phyloP scores from a whole-genome alignment of 2,329 filamentous ascomycete species.

The Cladorrhinum sp. region DNA sequence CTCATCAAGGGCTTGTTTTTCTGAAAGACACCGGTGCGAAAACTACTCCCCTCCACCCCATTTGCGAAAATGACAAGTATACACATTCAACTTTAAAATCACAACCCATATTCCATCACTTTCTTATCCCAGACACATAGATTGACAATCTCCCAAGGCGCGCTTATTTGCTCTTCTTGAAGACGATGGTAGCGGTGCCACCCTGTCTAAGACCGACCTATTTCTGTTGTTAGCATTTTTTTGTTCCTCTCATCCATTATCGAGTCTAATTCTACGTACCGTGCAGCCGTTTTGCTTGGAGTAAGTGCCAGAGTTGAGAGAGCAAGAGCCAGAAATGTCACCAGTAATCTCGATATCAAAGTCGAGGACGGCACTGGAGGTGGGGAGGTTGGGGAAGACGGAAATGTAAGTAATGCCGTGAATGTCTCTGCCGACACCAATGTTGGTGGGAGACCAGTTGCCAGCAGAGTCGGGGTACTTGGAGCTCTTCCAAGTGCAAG shows the following conservation, averaged over 20 bases:
- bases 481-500: slow-evolving; percentile 69
- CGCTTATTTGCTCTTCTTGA: slow-evolving; percentile 27
- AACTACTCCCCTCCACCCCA: background rate
- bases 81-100: slow-evolving; percentile 25
- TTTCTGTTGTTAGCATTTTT: slow-evolving; percentile 22
- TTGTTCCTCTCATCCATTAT: background rate
- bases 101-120: slow-evolving; percentile 17
- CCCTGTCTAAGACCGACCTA: slow-evolving; percentile 44
- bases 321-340: slow-evolving; percentile 58
- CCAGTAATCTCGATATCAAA: slow-evolving; percentile 77
- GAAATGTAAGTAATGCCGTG: slow-evolving; percentile 72
- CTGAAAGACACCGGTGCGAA: background rate
- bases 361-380: slow-evolving; percentile 64
- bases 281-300: slow-evolving; percentile 69
- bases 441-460: slow-evolving; percentile 85
- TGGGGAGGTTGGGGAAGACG: slow-evolving; percentile 80
- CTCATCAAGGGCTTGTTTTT: slow-evolving; percentile 4
- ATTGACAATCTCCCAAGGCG: background rate
- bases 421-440: slow-evolving; percentile 71
- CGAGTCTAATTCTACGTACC: slow-evolving; percentile 52
- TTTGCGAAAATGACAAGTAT: slow-evolving; percentile 22
- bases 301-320: slow-evolving; percentile 63
- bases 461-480: slow-evolving; percentile 55
- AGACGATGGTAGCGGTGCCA: slow-evolving; percentile 44
- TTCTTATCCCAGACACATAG: background rate